Evolutionary conservation across 495 filamentous ascomycete genomes (phyloP), one percentile per base, ranked within the genome.

Genomic region (Penicillium argentinense): DNA sequence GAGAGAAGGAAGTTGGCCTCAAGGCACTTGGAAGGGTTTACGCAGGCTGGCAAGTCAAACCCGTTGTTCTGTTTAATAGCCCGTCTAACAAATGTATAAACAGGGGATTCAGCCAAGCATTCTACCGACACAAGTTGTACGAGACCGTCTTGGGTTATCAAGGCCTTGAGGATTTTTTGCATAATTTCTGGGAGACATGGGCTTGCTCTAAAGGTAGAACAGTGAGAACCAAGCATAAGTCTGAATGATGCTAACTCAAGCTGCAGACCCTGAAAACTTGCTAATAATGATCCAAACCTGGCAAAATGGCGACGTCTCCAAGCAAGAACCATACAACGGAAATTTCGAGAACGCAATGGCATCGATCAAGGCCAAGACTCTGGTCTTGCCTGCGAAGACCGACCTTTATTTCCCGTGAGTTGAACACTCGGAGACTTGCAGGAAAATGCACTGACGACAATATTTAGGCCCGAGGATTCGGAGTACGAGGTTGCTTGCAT

Each of bases 371-470:
- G 84, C 83, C 5, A 85, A 83, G 51, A 78, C 77, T 0, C 61
- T 88, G 19, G 80, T 88, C 7, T 54, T 88, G 6, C 85, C 85
- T 1, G 59, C 66, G 5, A 77, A 86, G 57, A 87, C 84, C 0
- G 86, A 89, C 57, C 67, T 88, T 4, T 89, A 89, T 56, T 89
- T 89, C 59, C 83, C 85, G 70, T 83, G 62, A 68, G 81, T 68
- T 21, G 4, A 23, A 1, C n/a, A n/a, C n/a, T n/a, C n/a, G n/a
- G n/a, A n/a, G n/a, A n/a, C n/a, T n/a, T n/a, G n/a, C n/a, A n/a
- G n/a, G n/a, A n/a, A n/a, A n/a, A n/a, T n/a, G n/a, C n/a, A n/a
- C 19, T 27, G 24, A 56, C 69, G 29, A 67, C 28, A 39, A 3
- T 16, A 21, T 16, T 28, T 6, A 80, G 79, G 17, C 81, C 84